phyloP scores from a whole-genome alignment of 2,329 filamentous ascomycete species.

The Exophiala lecanii-corni region DNA sequence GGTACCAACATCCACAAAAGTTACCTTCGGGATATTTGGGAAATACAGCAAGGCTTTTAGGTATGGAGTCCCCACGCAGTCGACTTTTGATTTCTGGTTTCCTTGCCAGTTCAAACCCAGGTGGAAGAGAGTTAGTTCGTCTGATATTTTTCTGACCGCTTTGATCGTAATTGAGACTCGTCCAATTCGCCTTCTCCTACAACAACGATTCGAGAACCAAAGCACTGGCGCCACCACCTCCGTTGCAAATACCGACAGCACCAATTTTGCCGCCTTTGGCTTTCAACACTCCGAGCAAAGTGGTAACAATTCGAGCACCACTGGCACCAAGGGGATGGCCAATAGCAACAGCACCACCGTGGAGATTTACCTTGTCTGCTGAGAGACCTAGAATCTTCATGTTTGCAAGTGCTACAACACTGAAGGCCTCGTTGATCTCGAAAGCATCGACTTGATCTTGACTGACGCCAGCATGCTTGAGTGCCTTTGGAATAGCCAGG shows the following conservation, averaged over 20 bases:
- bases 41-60: not conserved
- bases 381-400: conserved; percentile 80
- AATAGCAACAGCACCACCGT: conserved; percentile 90
- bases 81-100: not conserved
- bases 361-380: conserved; percentile 87
- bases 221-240: conserved; percentile 90
- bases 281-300: conserved; percentile 79
- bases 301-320: conserved; percentile 88
- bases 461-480: conserved; percentile 85
- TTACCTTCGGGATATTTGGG: not conserved
- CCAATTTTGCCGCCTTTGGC: conserved; percentile 93
- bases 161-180: no score
- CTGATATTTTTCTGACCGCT: no score
- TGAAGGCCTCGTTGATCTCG: conserved; percentile 99
- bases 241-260: conserved; percentile 94
- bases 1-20: not conserved
- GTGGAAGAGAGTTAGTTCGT: no score
- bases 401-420: conserved; percentile 92
- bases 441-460: conserved; percentile 80
- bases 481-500: conserved; percentile 92
- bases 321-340: conserved; percentile 93
- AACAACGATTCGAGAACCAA: conserved; percentile 71
- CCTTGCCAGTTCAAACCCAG: no score
- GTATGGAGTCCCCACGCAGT: not conserved
- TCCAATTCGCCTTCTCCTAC: conserved; percentile 30